These are phyloP conservation scores for Fusarium sp. DNA, from an alignment of 2,329 filamentous ascomycete species.

Conservation along the genomic window DNA sequence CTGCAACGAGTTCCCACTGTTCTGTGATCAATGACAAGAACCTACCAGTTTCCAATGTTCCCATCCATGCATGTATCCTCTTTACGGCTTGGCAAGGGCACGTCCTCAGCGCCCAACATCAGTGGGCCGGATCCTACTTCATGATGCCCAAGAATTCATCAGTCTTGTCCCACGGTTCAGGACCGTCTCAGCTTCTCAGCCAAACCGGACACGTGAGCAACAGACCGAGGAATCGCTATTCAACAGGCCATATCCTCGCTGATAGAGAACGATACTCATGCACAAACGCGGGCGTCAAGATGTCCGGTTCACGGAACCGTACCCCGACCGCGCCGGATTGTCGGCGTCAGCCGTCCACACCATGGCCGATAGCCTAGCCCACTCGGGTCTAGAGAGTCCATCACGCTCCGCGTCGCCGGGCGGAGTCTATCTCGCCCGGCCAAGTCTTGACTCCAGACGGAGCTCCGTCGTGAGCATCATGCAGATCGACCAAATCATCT, in stretches of 20 bases:
- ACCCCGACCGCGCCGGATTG: constrained; percentile 13
- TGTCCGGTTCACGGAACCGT: constrained; percentile 16
- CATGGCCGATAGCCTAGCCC: constrained; percentile 35
- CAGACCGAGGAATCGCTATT: too few species aligned
- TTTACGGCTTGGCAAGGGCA: constrained; percentile 33
- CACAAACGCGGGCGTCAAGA: constrained; percentile 16
- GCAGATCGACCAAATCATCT: constrained; percentile 54
- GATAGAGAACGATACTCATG: background rate
- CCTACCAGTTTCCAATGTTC: too few species aligned
- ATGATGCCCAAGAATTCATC: background rate
- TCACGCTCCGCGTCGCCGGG: constrained; percentile 25
- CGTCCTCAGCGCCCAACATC: constrained; percentile 32
- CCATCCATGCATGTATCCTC: too few species aligned
- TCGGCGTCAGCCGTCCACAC: constrained; percentile 14
- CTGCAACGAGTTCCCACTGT: too few species aligned
- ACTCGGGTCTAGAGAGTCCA: constrained; percentile 39
- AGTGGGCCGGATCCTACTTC: background rate
- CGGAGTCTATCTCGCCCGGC: constrained; percentile 32
- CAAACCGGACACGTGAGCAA: too few species aligned
- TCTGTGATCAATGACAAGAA: too few species aligned
- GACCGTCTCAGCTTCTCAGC: background rate
- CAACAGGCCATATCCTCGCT: too few species aligned
- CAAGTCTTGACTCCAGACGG: constrained; percentile 46
- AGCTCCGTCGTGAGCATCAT: constrained; percentile 52
- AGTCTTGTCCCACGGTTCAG: background rate